Evolutionary conservation across 495 filamentous ascomycete species (phyloP).

Genomic region (Aspergillus campestris): DNA sequence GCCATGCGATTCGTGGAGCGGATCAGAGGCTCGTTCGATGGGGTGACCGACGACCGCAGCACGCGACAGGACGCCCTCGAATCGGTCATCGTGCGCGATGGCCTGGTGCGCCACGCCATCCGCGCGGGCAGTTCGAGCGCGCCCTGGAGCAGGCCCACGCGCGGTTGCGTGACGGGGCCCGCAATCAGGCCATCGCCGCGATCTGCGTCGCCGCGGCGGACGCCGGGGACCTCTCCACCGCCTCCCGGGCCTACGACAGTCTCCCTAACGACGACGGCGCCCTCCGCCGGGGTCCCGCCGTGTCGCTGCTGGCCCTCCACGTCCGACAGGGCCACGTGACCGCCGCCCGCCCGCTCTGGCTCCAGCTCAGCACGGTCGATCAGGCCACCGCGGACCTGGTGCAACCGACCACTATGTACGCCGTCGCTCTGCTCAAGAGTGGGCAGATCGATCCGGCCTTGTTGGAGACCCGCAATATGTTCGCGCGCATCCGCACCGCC

Average conservation of each 20-base stretch:
- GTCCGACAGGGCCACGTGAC: slow-evolving; percentile 71
- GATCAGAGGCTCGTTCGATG: slow-evolving; percentile 53
- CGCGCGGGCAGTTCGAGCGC: slow-evolving; percentile 51
- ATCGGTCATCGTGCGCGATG: slow-evolving; percentile 60
- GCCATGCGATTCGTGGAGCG: slow-evolving; percentile 76
- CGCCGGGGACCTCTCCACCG: slow-evolving; percentile 59
- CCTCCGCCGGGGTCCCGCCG: slow-evolving; percentile 55
- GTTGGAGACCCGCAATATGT: slow-evolving; percentile 70
- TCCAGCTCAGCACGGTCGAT: slow-evolving; percentile 53
- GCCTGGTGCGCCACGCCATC: slow-evolving; percentile 65
- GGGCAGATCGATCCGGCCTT: slow-evolving; percentile 72
- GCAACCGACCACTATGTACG: slow-evolving; percentile 80
- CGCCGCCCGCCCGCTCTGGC: slow-evolving; percentile 68
- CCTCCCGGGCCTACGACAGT: slow-evolving; percentile 56
- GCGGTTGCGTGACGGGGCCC: slow-evolving; percentile 38
- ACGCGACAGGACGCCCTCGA: slow-evolving; percentile 49
- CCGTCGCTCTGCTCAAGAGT: slow-evolving; percentile 70
- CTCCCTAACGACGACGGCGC: slow-evolving; percentile 40
- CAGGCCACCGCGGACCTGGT: slow-evolving; percentile 59
- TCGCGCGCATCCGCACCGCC: slow-evolving; percentile 61
- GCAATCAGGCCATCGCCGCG: slow-evolving; percentile 45
- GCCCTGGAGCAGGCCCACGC: slow-evolving; percentile 57
- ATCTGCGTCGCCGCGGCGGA: slow-evolving; percentile 71
- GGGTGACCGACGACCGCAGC: slow-evolving; percentile 46
- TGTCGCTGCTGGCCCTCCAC: slow-evolving; percentile 77